A percentile compares a stretch with the other conserved stretches of the same genome.
Evolutionary conservation across 2,329 filamentous ascomycete genomes (phyloP).

Genomic region (Sporothrix globosa): DNA sequence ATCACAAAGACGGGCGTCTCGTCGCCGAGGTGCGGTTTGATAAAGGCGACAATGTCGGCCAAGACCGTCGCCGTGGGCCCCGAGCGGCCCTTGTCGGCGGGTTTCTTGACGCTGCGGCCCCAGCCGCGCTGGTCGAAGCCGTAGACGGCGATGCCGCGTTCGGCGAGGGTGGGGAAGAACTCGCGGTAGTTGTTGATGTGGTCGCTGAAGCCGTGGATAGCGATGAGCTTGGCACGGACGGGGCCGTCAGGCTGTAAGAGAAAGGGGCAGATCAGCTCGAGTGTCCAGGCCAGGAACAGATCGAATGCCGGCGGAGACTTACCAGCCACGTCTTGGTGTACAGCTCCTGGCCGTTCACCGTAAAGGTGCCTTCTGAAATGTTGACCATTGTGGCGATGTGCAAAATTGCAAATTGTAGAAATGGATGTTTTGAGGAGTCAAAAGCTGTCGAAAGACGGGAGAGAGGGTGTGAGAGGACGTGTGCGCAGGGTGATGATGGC

Average conservation of each 20-base stretch:
- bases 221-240: constrained; percentile 71
- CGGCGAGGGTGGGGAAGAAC: constrained; percentile 72
- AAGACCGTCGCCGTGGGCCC: constrained; percentile 75
- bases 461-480: background rate
- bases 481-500: background rate
- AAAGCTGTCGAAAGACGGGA: background rate
- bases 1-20: constrained; percentile 73
- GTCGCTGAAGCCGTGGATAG: constrained; percentile 90
- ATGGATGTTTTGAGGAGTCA: background rate
- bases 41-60: constrained; percentile 76
- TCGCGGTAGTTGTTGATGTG: constrained; percentile 76
- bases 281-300: background rate
- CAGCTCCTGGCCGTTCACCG: constrained; percentile 51
- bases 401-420: background rate
- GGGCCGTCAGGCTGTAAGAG: constrained; percentile 56
- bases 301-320: constrained; percentile 38
- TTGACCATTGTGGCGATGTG: constrained; percentile 43
- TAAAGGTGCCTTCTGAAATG: constrained; percentile 56
- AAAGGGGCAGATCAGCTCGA: background rate
- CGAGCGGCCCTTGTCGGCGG: constrained; percentile 68
- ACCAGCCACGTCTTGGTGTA: constrained; percentile 65
- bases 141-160: constrained; percentile 72
- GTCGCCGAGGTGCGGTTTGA: constrained; percentile 57
- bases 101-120: constrained; percentile 70
- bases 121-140: constrained; percentile 87